phyloP scores from a whole-genome alignment of 345 rosid species.

The Euphorbia pulcherrima region DNA sequence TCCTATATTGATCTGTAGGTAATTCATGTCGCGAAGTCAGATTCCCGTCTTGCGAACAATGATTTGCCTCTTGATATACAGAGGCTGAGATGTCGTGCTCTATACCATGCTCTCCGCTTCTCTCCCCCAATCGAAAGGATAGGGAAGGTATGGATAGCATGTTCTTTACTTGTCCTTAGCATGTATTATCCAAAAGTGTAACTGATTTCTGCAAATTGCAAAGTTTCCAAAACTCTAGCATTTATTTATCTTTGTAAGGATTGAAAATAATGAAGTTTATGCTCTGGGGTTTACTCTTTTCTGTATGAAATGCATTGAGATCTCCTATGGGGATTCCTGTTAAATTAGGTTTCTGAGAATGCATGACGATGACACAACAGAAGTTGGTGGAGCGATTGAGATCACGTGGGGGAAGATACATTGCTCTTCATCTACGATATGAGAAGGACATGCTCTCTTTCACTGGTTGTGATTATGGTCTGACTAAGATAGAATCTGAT shows the following conservation, averaged over 20 bases:
- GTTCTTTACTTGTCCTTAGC: background rate
- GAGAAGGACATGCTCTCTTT: conserved; percentile 97
- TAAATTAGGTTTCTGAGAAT: conserved; percentile 87
- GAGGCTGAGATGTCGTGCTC: conserved; percentile 86
- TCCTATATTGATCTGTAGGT: conserved; percentile 45
- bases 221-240: background rate
- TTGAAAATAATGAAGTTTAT: background rate
- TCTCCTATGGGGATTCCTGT: conserved; percentile 90
- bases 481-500: conserved; percentile 73
- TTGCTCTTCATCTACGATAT: conserved; percentile 90
- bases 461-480: conserved; percentile 86
- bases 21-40: conserved; percentile 81
- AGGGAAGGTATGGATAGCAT: conserved; percentile 63
- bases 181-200: background rate
- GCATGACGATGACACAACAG: conserved; percentile 90
- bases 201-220: background rate
- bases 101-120: conserved; percentile 71
- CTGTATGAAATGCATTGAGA: conserved; percentile 62
- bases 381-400: conserved; percentile 90
- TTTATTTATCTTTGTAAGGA: background rate
- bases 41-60: conserved; percentile 91
- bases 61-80: conserved; percentile 80
- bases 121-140: conserved; percentile 67
- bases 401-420: conserved; percentile 61
- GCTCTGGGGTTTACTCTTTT: conserved; percentile 19